These are phyloP conservation scores for Cladosporium phlei DNA, from an alignment of 2,329 filamentous ascomycete genomes.

Conservation along the genomic window DNA sequence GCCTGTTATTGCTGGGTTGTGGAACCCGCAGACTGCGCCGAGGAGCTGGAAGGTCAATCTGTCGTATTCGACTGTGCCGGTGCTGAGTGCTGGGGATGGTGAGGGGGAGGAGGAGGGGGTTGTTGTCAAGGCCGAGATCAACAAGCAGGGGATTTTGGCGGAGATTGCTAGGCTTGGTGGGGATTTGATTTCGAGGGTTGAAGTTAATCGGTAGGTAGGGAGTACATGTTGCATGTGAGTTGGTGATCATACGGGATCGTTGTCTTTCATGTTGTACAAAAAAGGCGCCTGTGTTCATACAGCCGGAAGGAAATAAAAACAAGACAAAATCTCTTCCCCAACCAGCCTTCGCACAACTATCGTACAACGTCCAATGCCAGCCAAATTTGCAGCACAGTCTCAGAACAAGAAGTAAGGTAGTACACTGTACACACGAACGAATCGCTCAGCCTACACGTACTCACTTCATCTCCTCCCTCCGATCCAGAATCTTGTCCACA, in stretches of 20 bases:
- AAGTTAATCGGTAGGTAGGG: constrained; percentile 37
- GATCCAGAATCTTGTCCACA: constrained; percentile 78
- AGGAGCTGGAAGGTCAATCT: constrained; percentile 67
- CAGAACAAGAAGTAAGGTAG: too few species aligned
- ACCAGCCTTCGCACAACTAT: too few species aligned
- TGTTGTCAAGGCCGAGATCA: constrained; percentile 52
- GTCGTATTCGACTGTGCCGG: constrained; percentile 61
- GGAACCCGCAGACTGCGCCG: constrained; percentile 54
- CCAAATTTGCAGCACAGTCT: too few species aligned
- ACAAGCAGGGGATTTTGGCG: constrained; percentile 61
- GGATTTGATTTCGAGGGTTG: constrained; percentile 62
- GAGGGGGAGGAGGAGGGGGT: too few species aligned
- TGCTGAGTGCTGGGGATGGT: constrained; percentile 33
- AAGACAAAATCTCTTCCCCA: too few species aligned
- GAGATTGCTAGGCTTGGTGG: constrained; percentile 65
- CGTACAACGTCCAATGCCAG: too few species aligned
- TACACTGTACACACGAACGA: too few species aligned
- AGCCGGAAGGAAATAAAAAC: too few species aligned
- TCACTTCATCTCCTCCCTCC: constrained; percentile 43
- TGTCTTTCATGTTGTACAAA: neutral
- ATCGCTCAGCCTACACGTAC: neutral
- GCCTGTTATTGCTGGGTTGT: constrained; percentile 58
- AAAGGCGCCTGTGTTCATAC: too few species aligned
- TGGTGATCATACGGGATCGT: neutral
- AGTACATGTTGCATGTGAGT: neutral